phyloP scores from a whole-genome alignment of 441 rosid species.

The Omphalea diandra region DNA sequence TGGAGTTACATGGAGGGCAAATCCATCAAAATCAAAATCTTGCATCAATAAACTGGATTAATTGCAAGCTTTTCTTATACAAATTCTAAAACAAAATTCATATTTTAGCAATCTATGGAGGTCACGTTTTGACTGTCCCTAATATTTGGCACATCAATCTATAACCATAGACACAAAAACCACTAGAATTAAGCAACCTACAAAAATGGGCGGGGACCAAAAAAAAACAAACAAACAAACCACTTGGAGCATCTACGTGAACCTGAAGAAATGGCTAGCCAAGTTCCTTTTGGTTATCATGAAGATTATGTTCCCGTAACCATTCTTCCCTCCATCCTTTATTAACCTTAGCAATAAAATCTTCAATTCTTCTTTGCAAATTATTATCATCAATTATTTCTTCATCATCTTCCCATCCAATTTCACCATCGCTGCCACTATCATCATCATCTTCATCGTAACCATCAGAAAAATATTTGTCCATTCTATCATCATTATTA shows the following conservation, averaged over 20 bases:
- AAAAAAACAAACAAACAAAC: neutral
- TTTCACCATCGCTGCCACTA: slow-evolving; percentile 26
- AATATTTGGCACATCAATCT: slow-evolving; percentile 16
- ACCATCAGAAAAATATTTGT: slow-evolving; percentile 25
- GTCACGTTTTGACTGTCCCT: slow-evolving; percentile 19
- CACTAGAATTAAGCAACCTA: neutral
- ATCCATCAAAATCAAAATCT: too few species aligned
- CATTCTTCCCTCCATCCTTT: slow-evolving; percentile 41
- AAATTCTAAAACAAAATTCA: too few species aligned
- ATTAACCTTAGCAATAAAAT: slow-evolving; percentile 42
- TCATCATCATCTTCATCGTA: slow-evolving; percentile 29
- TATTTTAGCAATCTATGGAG: too few species aligned
- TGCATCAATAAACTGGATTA: too few species aligned
- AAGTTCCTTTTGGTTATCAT: too few species aligned
- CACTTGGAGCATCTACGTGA: too few species aligned
- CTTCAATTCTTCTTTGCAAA: slow-evolving; percentile 40
- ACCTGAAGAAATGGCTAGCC: too few species aligned
- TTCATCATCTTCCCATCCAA: slow-evolving; percentile 32
- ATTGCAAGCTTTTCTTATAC: too few species aligned
- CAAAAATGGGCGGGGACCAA: neutral
- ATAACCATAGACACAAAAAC: neutral
- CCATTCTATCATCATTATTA: slow-evolving; percentile 8
- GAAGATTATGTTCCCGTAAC: slow-evolving; percentile 27
- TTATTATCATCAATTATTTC: slow-evolving; percentile 22
- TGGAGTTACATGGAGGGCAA: too few species aligned